Evolutionary conservation across 2,329 filamentous ascomycete genomes (phyloP).

Genomic region (Xylariaceae sp.): DNA sequence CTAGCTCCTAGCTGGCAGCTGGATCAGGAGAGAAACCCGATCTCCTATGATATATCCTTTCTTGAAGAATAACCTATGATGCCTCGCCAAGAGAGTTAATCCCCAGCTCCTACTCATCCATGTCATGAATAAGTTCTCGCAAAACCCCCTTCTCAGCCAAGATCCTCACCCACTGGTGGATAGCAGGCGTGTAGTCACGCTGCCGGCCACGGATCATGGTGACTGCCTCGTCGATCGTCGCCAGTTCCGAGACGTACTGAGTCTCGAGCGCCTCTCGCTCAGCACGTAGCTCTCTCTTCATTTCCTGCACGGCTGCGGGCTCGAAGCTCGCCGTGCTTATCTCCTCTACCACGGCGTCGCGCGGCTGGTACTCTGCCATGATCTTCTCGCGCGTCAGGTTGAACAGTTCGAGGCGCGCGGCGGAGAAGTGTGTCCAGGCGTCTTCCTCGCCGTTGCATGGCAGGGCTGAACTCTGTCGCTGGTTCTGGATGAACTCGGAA

Average conservation of each 20-base stretch:
- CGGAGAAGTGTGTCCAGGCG: conserved; percentile 16
- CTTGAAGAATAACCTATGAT: too few relatives aligned
- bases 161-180: conserved; percentile 65
- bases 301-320: conserved; percentile 27
- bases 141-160: conserved; percentile 65
- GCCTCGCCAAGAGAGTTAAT: too few relatives aligned
- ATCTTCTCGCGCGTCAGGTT: conserved; percentile 15
- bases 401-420: conserved; percentile 14
- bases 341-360: not conserved
- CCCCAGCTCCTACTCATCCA: conserved; percentile 2
- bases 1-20: too few relatives aligned
- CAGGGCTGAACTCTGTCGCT: conserved; percentile 33
- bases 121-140: conserved; percentile 32
- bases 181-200: conserved; percentile 65
- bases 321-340: conserved; percentile 8
- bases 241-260: conserved; percentile 47
- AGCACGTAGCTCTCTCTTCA: conserved; percentile 37
- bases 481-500: conserved; percentile 36
- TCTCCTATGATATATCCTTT: too few relatives aligned
- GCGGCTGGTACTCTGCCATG: not conserved
- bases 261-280: conserved; percentile 41
- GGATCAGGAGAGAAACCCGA: too few relatives aligned
- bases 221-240: conserved; percentile 41
- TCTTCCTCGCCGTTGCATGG: conserved; percentile 35
- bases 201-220: conserved; percentile 51